Evolutionary conservation across 2,329 filamentous ascomycete genomes (phyloP).

Genomic region (Phyllosticta citriasiana): DNA sequence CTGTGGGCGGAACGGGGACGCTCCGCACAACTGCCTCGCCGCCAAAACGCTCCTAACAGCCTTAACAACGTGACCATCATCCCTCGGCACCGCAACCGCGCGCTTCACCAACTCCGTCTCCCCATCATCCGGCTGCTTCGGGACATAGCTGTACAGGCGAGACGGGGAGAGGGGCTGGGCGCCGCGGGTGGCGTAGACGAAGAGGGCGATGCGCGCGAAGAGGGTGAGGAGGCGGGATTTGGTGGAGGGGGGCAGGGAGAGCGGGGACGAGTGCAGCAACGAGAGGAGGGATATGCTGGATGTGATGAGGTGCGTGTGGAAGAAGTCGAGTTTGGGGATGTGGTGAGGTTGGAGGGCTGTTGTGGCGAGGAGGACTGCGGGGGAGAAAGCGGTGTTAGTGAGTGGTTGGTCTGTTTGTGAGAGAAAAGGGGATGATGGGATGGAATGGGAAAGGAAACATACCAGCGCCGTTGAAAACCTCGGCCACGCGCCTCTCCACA

Average conservation of each 20-base stretch:
- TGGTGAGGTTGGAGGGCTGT: conserved; percentile 57
- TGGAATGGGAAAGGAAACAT: conserved; percentile 13
- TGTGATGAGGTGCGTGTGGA: conserved; percentile 69
- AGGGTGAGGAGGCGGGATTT: conserved; percentile 69
- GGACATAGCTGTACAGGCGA: background rate
- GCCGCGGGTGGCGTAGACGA: conserved; percentile 61
- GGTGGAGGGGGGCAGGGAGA: conserved; percentile 43
- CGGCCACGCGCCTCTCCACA: conserved; percentile 46
- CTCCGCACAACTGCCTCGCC: conserved; percentile 41
- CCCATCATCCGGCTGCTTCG: conserved; percentile 17
- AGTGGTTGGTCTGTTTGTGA: background rate
- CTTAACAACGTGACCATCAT: conserved; percentile 79
- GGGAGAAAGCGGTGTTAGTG: background rate
- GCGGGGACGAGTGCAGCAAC: conserved; percentile 48
- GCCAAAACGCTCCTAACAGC: conserved; percentile 59
- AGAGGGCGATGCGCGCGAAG: conserved; percentile 67
- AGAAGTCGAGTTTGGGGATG: conserved; percentile 71
- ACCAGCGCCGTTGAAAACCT: conserved; percentile 61
- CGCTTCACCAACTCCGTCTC: conserved; percentile 38
- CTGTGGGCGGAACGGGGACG: background rate
- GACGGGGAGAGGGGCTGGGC: conserved; percentile 48
- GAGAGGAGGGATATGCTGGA: conserved; percentile 61
- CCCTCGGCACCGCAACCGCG: conserved; percentile 38
- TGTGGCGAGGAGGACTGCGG: conserved; percentile 43
- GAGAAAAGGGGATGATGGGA: background rate